These are phyloP conservation scores for Pyrenophora tritici-repentis DNA, from an alignment of 2,329 filamentous ascomycete species.

Conservation along the genomic window DNA sequence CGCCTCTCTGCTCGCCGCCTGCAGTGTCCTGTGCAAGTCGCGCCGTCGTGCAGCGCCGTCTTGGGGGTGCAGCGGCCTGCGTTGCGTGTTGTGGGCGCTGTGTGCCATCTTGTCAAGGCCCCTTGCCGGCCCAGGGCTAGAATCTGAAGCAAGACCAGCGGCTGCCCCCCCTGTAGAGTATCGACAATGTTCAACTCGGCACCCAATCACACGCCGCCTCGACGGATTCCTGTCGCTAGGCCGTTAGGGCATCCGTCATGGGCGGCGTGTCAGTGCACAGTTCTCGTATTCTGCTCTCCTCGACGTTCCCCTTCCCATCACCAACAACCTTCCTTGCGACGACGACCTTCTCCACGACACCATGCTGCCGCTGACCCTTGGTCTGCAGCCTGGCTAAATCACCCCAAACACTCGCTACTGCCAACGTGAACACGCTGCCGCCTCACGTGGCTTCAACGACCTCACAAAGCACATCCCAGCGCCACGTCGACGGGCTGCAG, in stretches of 20 bases:
- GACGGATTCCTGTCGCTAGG: conserved; percentile 18
- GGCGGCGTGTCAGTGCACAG: conserved; percentile 27
- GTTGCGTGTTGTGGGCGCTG: neutral
- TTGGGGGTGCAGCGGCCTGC: neutral
- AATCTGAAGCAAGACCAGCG: conserved; percentile 24
- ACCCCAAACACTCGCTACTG: conserved; percentile 1
- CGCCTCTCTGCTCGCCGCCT: no score
- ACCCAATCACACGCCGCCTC: conserved; percentile 19
- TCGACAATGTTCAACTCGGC: conserved; percentile 19
- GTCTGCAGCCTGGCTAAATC: conserved; percentile 28
- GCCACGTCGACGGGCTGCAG: conserved; percentile 42
- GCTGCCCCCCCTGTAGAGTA: conserved; percentile 15
- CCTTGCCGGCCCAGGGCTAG: conserved; percentile 14
- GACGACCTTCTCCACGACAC: conserved; percentile 25
- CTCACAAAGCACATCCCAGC: conserved; percentile 30
- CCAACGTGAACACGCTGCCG: conserved; percentile 4
- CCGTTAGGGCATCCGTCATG: conserved; percentile 29
- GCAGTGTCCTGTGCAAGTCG: no score
- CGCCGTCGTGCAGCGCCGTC: neutral
- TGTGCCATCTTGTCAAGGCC: conserved; percentile 4
- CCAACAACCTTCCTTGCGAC: conserved; percentile 24
- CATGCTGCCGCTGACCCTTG: conserved; percentile 30
- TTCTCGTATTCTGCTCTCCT: conserved; percentile 37
- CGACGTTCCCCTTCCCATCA: conserved; percentile 34
- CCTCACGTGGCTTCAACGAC: conserved; percentile 30